Evolutionary conservation across 176 grass and related monocot species (phyloP), one percentile per base, ranked within the genome.

Genomic region (Musa itinerans): DNA sequence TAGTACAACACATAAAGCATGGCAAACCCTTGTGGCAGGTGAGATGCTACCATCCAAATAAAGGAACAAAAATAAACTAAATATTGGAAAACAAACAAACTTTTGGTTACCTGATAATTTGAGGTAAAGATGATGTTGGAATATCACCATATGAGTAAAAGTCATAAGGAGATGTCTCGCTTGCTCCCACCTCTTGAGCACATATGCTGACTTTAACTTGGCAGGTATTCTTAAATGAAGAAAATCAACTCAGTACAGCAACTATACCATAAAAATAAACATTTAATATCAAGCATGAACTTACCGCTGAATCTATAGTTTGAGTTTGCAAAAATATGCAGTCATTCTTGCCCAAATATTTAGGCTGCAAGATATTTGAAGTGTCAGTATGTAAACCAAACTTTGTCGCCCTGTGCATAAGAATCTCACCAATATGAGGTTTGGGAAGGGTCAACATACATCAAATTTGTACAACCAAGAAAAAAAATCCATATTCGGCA

Each of bases 121-220:
- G 68, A 19, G 69, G 83, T 86, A 88, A 83, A 81, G 59, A 90
- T 22, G 89, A 94, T 72, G 95, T 23, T 43, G 81, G 81, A 79
- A 90, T 75, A 83, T 83, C 67, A 61, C 69, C 83, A 86, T 92
- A 92, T 49, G 77, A 96, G 79, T 88, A 96, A 64, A 22, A 69
- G 77, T 63, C 85, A 83, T 96, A 96, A 77, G 82, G 87, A 76
- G 81, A 90, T 50, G 73, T 78, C 27, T 85, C 68, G 75, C 57
- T 85, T 69, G 93, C 89, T 21, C 89, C 87, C 68, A 77, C 82
- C 74, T 90, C 88, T 83, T 86, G 79, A 76, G 87, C 90, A 63
- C 43, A 69, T 83, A 92, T 80, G 75, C 64, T 89, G 75, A 90
- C 85, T 83, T 86, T 66, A 76, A 92, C 68, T 27, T 92, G 61